phyloP scores from a whole-genome alignment of 805 yeast species.

The Yarrowia sp. region DNA sequence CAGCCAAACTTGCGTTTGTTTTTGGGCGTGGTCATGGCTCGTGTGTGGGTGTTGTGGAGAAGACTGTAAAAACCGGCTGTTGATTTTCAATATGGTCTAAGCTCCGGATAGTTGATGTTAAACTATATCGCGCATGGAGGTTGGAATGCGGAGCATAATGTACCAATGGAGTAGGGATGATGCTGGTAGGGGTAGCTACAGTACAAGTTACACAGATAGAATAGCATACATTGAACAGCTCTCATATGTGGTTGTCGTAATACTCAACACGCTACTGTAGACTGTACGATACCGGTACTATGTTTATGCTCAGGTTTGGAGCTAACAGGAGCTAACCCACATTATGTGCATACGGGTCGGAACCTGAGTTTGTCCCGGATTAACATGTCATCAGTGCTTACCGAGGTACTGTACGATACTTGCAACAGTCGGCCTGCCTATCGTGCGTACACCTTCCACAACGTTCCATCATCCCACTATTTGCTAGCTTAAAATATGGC shows the following conservation, averaged over 20 bases:
- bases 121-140: conserved; percentile 1
- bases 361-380: neutral
- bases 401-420: too few relatives aligned
- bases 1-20: conserved; percentile 20
- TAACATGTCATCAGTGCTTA: neutral
- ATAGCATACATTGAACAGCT: neutral
- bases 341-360: conserved; percentile 3
- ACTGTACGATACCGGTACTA: too few relatives aligned
- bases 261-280: too few relatives aligned
- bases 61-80: too few relatives aligned
- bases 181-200: too few relatives aligned
- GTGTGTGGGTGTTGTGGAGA: neutral
- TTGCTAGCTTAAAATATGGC: too few relatives aligned
- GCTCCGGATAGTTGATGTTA: neutral
- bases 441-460: too few relatives aligned
- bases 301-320: neutral
- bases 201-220: neutral
- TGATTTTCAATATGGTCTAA: too few relatives aligned
- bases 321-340: neutral
- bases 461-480: too few relatives aligned
- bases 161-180: too few relatives aligned
- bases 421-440: too few relatives aligned
- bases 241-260: too few relatives aligned
- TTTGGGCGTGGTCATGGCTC: conserved; percentile 14
- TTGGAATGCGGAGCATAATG: conserved; percentile 10